Evolutionary conservation across 2,329 filamentous ascomycete species (phyloP), one percentile per base, ranked within the genome.

Genomic region (Colletotrichum phormii): DNA sequence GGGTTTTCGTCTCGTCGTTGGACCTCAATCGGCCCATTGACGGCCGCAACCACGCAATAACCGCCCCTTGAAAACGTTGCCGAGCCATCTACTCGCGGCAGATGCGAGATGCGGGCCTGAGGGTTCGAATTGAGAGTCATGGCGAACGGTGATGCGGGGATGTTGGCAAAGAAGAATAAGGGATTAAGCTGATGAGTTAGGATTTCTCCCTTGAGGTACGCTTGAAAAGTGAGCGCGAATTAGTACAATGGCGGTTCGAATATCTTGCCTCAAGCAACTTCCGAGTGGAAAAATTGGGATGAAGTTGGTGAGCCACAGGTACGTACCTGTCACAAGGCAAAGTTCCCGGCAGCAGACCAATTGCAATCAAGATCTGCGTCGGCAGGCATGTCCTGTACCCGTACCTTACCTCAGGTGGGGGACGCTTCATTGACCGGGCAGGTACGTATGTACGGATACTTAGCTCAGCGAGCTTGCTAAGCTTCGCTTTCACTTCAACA

Each of bases 21-120:
- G 18, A 96, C 94, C 85, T 99, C 97, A 76, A 98, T 90, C 18
- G 97, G 97, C 0, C 96, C 97, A 83, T 98, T 98, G 76, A 97
- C 95, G 15, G 94, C 92, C 68, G 93, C 94, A 66, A 97, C 90
- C 75, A 98, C 89, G 57, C 92, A 92, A 82, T 95, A 97, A 61
- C 95, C 94, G 70, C 90, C 87, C 77, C 92, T 88, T 2, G 93
- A 90, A 81, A 94, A 95, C 11, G 90, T 92, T 12, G 93, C 93
- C 60, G 95, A 97, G 74, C 94, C 94, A 80, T 97, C 94, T 31
- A 94, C 89, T 74, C 92, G 92, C 72, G 90, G 87, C 3, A 97
- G 87, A 75, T 88, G 87, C 35, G 89, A 89, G 12, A 92, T 81
- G 26, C 86, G 81, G 42, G 87, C 89, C 67, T 85, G 83, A 46